Conservation (phyloP, 352 stramenopile genomes). For the Phytophthora niederhauseri region DNA sequence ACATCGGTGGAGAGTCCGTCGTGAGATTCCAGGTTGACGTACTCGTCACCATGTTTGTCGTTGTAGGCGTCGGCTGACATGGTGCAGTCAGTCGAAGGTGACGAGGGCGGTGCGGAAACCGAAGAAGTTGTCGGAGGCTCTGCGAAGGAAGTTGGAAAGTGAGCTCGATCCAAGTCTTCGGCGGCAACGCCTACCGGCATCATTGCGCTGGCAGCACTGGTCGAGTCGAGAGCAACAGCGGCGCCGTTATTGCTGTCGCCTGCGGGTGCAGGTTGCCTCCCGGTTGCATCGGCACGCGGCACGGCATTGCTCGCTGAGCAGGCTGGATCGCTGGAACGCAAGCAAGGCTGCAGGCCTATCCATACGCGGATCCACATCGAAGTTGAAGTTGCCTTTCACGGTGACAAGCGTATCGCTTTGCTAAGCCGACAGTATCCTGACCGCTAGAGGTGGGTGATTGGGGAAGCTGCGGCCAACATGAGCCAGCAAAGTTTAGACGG, state of each 20-base stretch:
- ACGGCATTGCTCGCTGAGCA: not conserved
- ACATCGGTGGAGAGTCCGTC: slow-evolving; percentile 22
- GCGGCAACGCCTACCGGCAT: no score
- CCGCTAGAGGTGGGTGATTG: no score
- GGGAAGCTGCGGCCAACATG: no score
- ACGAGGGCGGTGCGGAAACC: not conserved
- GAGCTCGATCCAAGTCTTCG: no score
- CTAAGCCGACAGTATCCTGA: no score
- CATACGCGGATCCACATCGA: slow-evolving; percentile 19
- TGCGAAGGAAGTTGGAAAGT: no score
- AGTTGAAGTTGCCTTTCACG: slow-evolving; percentile 25
- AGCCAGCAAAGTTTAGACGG: no score
- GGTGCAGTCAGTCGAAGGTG: not conserved
- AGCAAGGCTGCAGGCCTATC: slow-evolving; percentile 12
- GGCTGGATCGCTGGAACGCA: slow-evolving; percentile 16
- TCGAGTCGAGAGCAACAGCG: no score
- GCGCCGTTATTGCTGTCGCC: no score
- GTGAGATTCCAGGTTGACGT: slow-evolving; percentile 26
- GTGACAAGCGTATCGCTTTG: not conserved
- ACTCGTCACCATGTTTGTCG: slow-evolving; percentile 26
- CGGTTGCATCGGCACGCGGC: slow-evolving; percentile 21
- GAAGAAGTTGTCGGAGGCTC: no score
- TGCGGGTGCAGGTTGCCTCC: no score
- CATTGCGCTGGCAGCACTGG: no score
- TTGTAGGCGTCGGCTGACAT: slow-evolving; percentile 22